Percentiles rank a stretch among this genome's conserved stretches.
phyloP scores from a whole-genome alignment of 1,284 basidiomycete genomes.

The Trametes pubescens region DNA sequence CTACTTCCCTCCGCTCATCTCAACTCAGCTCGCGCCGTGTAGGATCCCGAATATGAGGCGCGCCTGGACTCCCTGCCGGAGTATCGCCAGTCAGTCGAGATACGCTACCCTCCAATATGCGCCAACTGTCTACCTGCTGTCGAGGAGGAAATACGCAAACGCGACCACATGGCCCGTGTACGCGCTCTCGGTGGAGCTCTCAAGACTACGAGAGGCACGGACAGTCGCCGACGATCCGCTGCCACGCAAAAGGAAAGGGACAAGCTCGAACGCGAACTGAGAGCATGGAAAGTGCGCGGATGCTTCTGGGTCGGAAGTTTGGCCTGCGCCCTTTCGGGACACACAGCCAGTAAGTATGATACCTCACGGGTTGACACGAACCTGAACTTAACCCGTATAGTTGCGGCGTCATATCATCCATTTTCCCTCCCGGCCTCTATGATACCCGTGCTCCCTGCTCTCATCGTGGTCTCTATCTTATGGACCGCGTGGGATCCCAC shows the following conservation, averaged over 20 bases:
- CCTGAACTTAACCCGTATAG: conserved; percentile 2
- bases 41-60: conserved; percentile 77
- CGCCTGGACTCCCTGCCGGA: conserved; percentile 70
- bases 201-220: conserved; percentile 67
- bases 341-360: conserved; percentile 51
- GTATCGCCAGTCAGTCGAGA: conserved; percentile 78
- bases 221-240: conserved; percentile 51
- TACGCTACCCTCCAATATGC: conserved; percentile 89
- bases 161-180: conserved; percentile 84
- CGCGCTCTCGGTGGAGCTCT: conserved; percentile 78
- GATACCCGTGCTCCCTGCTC: conserved; percentile 50
- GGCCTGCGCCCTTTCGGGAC: conserved; percentile 51
- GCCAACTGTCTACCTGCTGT: conserved; percentile 76
- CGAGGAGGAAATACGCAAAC: conserved; percentile 79
- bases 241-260: conserved; percentile 48
- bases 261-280: conserved; percentile 53
- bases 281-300: conserved; percentile 71
- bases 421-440: conserved; percentile 13
- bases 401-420: conserved; percentile 19
- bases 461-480: conserved; percentile 62
- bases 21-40: not conserved
- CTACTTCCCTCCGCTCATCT: conserved; percentile 3
- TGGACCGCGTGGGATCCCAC: conserved; percentile 85
- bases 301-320: conserved; percentile 63
- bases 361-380: conserved; percentile 11